These are phyloP conservation scores for Ophiocordyceps australis DNA, from an alignment of 2,329 filamentous ascomycete species.

Conservation along the genomic window DNA sequence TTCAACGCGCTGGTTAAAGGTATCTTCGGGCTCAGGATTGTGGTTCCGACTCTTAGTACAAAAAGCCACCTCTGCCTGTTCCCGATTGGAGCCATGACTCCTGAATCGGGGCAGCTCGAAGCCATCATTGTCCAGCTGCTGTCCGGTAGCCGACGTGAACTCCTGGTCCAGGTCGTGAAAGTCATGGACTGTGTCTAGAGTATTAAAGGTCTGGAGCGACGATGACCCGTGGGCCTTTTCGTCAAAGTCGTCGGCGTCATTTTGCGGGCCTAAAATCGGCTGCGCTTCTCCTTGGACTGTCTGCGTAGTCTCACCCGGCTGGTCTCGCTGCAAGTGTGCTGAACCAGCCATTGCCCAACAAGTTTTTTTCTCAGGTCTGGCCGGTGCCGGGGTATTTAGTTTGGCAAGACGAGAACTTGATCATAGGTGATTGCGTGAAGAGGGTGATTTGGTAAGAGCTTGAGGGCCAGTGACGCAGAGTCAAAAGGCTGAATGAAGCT, in stretches of 20 bases:
- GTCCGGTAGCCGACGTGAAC: conserved; percentile 7
- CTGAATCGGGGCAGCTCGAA: conserved; percentile 29
- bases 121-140: conserved; percentile 22
- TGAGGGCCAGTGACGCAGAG: too few species aligned
- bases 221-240: conserved; percentile 11
- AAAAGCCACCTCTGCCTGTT: conserved; percentile 11
- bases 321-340: neutral
- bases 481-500: too few species aligned
- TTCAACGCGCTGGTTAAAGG: conserved; percentile 19
- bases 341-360: conserved; percentile 1
- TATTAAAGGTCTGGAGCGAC: conserved; percentile 13
- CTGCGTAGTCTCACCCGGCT: conserved; percentile 1
- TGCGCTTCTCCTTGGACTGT: too few species aligned
- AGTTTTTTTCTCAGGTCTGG: too few species aligned
- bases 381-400: too few species aligned
- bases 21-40: conserved; percentile 21
- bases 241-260: conserved; percentile 6
- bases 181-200: conserved; percentile 7
- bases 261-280: too few species aligned
- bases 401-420: too few species aligned
- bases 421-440: too few species aligned
- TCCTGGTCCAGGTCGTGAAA: conserved; percentile 6
- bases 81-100: conserved; percentile 23
- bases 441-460: too few species aligned
- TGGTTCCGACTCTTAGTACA: conserved; percentile 13